These are phyloP conservation scores for Arabidopsis lyrata DNA, from an alignment of 441 rosid genomes.

Conservation along the genomic window DNA sequence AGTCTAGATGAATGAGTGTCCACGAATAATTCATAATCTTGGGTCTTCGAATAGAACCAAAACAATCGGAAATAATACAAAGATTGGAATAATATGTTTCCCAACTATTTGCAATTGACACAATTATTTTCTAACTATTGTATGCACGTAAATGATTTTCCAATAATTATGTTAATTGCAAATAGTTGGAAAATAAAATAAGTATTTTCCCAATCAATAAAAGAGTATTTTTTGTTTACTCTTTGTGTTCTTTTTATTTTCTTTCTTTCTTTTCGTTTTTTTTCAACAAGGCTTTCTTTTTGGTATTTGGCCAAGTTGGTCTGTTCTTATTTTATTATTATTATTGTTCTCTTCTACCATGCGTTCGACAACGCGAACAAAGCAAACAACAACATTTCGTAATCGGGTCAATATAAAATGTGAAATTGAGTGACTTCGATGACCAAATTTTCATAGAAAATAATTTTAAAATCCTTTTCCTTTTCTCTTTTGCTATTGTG, in stretches of 20 bases:
- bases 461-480: not conserved
- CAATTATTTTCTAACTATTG: no score
- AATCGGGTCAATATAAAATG: not conserved
- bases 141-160: no score
- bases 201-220: no score
- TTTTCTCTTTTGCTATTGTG: not conserved
- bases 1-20: conserved; percentile 19
- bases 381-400: not conserved
- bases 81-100: no score
- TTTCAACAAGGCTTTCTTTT: not conserved
- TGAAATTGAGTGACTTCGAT: not conserved
- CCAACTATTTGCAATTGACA: no score
- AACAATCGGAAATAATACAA: not conserved
- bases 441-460: not conserved
- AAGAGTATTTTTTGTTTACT: not conserved
- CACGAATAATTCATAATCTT: conserved; percentile 9
- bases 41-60: conserved; percentile 4
- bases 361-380: not conserved
- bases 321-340: no score
- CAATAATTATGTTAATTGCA: no score
- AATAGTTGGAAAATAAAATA: no score
- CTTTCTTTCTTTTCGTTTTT: not conserved
- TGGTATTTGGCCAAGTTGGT: not conserved
- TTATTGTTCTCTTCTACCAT: not conserved
- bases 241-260: not conserved